Conservation (phyloP, 768 basidiomycete genomes). For the Podaxis carcinomalis region DNA sequence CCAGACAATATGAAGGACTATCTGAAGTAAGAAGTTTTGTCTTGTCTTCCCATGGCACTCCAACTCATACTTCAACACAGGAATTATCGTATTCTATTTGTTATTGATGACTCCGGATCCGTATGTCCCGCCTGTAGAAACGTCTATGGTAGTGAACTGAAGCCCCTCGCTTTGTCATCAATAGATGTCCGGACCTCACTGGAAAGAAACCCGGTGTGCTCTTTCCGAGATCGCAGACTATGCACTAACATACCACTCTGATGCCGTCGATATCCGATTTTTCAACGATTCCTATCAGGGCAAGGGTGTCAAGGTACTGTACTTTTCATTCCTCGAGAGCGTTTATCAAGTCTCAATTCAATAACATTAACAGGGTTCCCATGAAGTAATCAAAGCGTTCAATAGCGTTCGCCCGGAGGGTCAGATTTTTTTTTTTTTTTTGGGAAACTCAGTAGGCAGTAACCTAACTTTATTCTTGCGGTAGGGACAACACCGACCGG, state of each 20-base stretch:
- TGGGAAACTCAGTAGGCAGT: too few species aligned
- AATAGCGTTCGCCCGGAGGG: slow-evolving; percentile 15
- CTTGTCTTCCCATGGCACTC: too few species aligned
- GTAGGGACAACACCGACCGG: slow-evolving; percentile 28
- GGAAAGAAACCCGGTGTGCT: slow-evolving; percentile 23
- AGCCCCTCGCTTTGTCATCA: not conserved
- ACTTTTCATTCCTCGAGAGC: not conserved
- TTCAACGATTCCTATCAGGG: slow-evolving; percentile 17
- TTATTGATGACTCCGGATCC: slow-evolving; percentile 27
- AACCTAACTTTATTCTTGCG: not conserved
- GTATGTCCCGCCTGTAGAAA: slow-evolving; percentile 13
- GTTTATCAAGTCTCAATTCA: not conserved
- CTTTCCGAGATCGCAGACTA: slow-evolving; percentile 25
- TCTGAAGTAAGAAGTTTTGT: slow-evolving; percentile 3
- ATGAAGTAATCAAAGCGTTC: slow-evolving; percentile 18
- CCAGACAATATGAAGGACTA: slow-evolving; percentile 14
- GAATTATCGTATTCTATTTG: slow-evolving; percentile 23
- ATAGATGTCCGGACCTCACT: slow-evolving; percentile 19
- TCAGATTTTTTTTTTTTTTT: not conserved
- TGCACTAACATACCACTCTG: slow-evolving; percentile 21
- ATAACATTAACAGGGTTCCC: slow-evolving; percentile 14
- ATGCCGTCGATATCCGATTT: slow-evolving; percentile 23
- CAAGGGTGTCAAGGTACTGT: slow-evolving; percentile 3
- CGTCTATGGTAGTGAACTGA: not conserved
- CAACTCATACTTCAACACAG: slow-evolving; percentile 10